Conservation (phyloP, 2,329 filamentous ascomycete species). For the Capronia coronata region DNA sequence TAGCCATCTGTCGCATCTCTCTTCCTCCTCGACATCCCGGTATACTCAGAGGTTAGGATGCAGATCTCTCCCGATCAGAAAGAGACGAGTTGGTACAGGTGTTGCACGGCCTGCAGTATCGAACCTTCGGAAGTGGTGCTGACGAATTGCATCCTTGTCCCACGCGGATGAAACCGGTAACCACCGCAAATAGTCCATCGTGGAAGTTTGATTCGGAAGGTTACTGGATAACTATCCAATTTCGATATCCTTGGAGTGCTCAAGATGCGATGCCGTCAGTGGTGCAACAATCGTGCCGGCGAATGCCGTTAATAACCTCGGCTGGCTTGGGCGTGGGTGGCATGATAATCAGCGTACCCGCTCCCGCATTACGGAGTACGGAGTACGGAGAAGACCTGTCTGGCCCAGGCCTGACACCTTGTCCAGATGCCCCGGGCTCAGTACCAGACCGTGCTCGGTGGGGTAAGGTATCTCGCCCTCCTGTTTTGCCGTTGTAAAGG, state of each 20-base stretch:
- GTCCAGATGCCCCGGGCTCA: not conserved
- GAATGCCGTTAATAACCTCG: slow-evolving; percentile 19
- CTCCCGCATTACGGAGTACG: too few relatives aligned
- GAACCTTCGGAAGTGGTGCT: not conserved
- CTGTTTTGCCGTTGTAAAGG: not conserved
- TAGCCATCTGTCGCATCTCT: not conserved
- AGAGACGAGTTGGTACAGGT: not conserved
- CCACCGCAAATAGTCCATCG: not conserved
- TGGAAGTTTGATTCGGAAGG: slow-evolving; percentile 6
- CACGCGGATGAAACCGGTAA: slow-evolving; percentile 21
- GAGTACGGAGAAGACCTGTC: too few relatives aligned
- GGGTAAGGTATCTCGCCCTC: not conserved
- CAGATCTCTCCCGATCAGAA: slow-evolving; percentile 1
- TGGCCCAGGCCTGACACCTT: too few relatives aligned
- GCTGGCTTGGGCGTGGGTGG: slow-evolving; percentile 12
- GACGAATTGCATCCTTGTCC: slow-evolving; percentile 15
- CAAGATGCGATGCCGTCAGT: slow-evolving; percentile 12
- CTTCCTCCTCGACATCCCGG: too few relatives aligned
- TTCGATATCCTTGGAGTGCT: slow-evolving; percentile 2
- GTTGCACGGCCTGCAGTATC: not conserved
- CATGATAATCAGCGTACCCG: slow-evolving; percentile 19
- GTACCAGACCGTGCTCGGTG: not conserved
- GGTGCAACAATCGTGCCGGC: slow-evolving; percentile 14
- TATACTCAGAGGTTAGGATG: too few relatives aligned
- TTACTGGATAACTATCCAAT: not conserved